Percentiles rank a stretch among this genome's conserved stretches.
These are phyloP conservation scores for Paramarasmius palmivorus DNA, from an alignment of 1,284 basidiomycete genomes.

Conservation along the genomic window DNA sequence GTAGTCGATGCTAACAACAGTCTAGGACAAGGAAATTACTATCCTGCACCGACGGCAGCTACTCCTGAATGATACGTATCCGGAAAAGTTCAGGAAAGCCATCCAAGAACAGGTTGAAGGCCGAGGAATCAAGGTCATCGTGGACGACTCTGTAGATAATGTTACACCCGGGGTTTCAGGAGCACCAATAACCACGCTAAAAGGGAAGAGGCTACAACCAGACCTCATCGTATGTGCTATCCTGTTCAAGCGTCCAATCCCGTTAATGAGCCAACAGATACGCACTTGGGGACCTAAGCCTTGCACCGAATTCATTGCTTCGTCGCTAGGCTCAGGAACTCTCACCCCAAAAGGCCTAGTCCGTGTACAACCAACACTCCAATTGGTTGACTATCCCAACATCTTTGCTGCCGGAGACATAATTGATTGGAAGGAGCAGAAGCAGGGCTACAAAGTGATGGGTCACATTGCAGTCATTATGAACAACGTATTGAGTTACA, in stretches of 20 bases:
- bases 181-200: constrained; percentile 45
- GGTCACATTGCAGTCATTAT: constrained; percentile 44
- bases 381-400: constrained; percentile 43
- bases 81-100: constrained; percentile 52
- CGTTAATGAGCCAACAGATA: constrained; percentile 30
- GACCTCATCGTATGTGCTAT: constrained; percentile 55
- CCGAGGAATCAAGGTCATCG: constrained; percentile 51
- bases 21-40: constrained; percentile 59
- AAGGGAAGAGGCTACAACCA: constrained; percentile 51
- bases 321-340: constrained; percentile 40
- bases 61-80: constrained; percentile 61
- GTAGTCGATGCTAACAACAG: constrained; percentile 6
- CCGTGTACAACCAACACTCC: constrained; percentile 52
- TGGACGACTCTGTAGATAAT: constrained; percentile 56
- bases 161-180: constrained; percentile 33
- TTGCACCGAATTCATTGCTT: constrained; percentile 46
- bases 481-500: constrained; percentile 48
- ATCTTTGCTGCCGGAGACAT: constrained; percentile 65
- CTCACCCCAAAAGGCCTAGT: constrained; percentile 44
- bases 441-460: constrained; percentile 50
- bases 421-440: constrained; percentile 59
- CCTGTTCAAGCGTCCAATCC: background rate
- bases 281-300: constrained; percentile 41
- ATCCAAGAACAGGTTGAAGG: constrained; percentile 40
- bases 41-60: constrained; percentile 55